Base-by-base conservation (phyloP, 805 yeast genomes). In the Nakazawaea wickerhamii region DNA sequence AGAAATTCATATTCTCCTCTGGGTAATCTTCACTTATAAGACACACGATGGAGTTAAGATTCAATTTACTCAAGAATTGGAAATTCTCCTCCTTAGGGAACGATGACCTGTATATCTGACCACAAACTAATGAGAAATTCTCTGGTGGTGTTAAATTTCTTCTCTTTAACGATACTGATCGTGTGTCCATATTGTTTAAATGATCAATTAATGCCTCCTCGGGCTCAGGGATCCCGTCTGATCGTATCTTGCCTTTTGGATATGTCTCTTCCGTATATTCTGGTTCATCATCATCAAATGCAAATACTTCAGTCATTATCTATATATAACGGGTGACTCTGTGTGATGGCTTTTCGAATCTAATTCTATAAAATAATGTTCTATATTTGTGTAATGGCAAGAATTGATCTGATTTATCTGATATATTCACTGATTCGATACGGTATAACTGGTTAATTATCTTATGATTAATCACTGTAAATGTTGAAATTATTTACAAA, bases 1-100 rank as follows among this genome's bases (percentile, higher is more conserved):
- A 64, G 55, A 87, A 89, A 38, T 77, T 77, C 30, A 59, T 51
- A 55, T 90, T 88, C 49, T 84, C 87, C 25, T 66, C 70, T 0
- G 99, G 97, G 55, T 91, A 91, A 20, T 83, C 89, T 57, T 93
- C 99, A 0, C 97, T 95, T 11, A 91, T 84, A 38, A 91, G 69
- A 46, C 95, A 87, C 46, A 93, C 64, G 3, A 93, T 76, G 9
- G 91, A 78, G 55, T 81, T 86, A 41, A 93, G 67, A 36, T 71
- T 68, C 41, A 90, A 66, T 37, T 68, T 71, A 49, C 70, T 60
- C 33, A 93, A 62, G 55, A 85, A 91, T 18, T 69, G 60, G 54
- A 91, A 88, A 60, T 89, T 89, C 55, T 83, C 93, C 2, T 81
- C 72, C 39, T 91, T 75, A 2, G 99, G 99, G 60, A 91, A 91